A percentile compares a stretch with the other conserved stretches of the same genome.
phyloP scores from a whole-genome alignment of 306 rosid species.

The Lupinus albus region DNA sequence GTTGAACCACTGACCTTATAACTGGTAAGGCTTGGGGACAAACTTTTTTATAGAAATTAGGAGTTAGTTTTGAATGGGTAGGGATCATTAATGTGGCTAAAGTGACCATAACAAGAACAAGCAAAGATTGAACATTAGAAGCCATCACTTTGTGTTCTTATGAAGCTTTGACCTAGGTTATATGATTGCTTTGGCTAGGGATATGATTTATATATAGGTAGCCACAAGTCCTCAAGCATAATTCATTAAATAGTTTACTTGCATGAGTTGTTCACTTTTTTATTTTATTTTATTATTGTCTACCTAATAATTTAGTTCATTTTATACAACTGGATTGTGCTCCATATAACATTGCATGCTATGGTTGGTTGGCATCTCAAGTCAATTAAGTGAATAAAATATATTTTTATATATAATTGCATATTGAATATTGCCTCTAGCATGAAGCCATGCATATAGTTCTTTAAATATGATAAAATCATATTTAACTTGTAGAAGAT shows the following conservation, averaged over 20 bases:
- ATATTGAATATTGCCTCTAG: too few relatives aligned
- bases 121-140: constrained; percentile 23
- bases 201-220: constrained; percentile 37
- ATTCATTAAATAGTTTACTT: background rate
- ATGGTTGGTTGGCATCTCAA: background rate
- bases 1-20: constrained; percentile 34
- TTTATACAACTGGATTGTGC: constrained; percentile 9
- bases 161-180: background rate
- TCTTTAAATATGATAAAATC: background rate
- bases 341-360: constrained; percentile 4
- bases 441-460: background rate
- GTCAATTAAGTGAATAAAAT: too few relatives aligned
- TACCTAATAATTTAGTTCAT: constrained; percentile 14
- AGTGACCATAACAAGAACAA: constrained; percentile 20
- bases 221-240: too few relatives aligned
- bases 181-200: background rate
- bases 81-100: constrained; percentile 28
- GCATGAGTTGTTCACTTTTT: background rate
- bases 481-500: background rate
- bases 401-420: too few relatives aligned
- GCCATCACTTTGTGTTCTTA: constrained; percentile 23
- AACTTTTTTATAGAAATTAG: constrained; percentile 19
- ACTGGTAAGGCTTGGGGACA: constrained; percentile 48
- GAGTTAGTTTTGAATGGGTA: constrained; percentile 26
- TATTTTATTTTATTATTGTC: background rate